Conservation (phyloP, 768 basidiomycete species). For the Trametes gibbosa region DNA sequence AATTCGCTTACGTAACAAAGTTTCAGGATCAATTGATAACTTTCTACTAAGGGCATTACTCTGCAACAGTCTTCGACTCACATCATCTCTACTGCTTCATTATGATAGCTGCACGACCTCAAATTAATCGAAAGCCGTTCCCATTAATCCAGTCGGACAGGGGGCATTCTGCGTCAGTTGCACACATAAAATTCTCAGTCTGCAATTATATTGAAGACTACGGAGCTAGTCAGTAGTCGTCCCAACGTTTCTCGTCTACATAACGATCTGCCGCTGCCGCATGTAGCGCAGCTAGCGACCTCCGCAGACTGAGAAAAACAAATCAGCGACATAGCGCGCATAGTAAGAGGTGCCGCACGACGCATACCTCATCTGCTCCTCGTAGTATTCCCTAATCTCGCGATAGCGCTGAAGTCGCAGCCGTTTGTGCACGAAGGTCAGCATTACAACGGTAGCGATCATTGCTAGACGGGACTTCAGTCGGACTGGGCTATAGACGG, state of each 20-base stretch:
- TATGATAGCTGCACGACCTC: too few relatives aligned
- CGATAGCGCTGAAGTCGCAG: slow-evolving; percentile 37
- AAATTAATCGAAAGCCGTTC: too few relatives aligned
- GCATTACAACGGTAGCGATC: slow-evolving; percentile 34
- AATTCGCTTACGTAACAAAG: background rate
- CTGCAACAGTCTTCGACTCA: too few relatives aligned
- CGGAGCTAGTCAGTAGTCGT: background rate
- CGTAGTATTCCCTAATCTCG: slow-evolving; percentile 47
- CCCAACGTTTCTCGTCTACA: background rate
- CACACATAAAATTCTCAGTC: too few relatives aligned
- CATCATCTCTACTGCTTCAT: too few relatives aligned
- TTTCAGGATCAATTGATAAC: too few relatives aligned
- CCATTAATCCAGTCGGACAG: too few relatives aligned
- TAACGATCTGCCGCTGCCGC: slow-evolving; percentile 18
- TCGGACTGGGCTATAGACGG: background rate
- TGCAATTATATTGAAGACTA: too few relatives aligned
- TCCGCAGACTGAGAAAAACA: slow-evolving; percentile 6
- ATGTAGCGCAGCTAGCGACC: slow-evolving; percentile 20
- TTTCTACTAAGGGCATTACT: too few relatives aligned
- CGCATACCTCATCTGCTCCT: slow-evolving; percentile 41
- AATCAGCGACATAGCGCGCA: background rate
- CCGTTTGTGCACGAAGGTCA: slow-evolving; percentile 42
- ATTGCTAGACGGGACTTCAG: slow-evolving; percentile 33
- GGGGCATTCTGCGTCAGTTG: too few relatives aligned
- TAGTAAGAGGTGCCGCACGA: background rate